Evolutionary conservation across 1,139 yeast species (phyloP), one percentile per base, ranked within the genome.

Genomic region (Lodderomyces metapsilosis): DNA sequence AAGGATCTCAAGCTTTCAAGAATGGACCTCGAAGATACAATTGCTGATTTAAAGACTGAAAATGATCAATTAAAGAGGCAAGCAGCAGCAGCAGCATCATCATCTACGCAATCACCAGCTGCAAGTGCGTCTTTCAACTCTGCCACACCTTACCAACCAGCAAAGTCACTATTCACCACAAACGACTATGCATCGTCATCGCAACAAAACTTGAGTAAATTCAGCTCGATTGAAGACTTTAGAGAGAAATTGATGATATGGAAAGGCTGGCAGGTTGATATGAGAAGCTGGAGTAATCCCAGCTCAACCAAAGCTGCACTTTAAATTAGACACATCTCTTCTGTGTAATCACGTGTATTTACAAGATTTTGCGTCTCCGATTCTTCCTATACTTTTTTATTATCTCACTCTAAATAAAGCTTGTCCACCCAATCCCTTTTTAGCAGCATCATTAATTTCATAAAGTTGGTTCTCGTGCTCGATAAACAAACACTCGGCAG

Each of bases 231-330:
- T 1, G 66, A 56, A 20, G 73, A 72, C 42, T 71, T 70, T 54
- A 63, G 72, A 52, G 76, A 71, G 44, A 57, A 60, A 37, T 52
- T 72, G 17, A 53, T 70, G 61, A 76, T 80, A 48, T 89, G 95
- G 95, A 80, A 81, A 52, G 82, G 81, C 33, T 89, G 94, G 92
- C 88, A 84, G 56, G 78, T 88, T 3, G 95, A 89, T 55, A 86
- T 89, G 95, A 74, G 88, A 17, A 57, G 62, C 20, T 89, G 97
- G 97, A 74, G 84, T 34, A 38, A 37, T 15, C 56, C 53, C 15
- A 22, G 43, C 25, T 51, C 61, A 2, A 62, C 62, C 36, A 62
- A 59, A 47, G 58, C 66, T 2, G 57, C 61, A 9, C 39, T 64
- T 33, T 64, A 46, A 48, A 15, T 4, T 4, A 12, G 4, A 12